Evolutionary conservation across 2,329 filamentous ascomycete genomes (phyloP).

Genomic region (Colletotrichum tabaci): DNA sequence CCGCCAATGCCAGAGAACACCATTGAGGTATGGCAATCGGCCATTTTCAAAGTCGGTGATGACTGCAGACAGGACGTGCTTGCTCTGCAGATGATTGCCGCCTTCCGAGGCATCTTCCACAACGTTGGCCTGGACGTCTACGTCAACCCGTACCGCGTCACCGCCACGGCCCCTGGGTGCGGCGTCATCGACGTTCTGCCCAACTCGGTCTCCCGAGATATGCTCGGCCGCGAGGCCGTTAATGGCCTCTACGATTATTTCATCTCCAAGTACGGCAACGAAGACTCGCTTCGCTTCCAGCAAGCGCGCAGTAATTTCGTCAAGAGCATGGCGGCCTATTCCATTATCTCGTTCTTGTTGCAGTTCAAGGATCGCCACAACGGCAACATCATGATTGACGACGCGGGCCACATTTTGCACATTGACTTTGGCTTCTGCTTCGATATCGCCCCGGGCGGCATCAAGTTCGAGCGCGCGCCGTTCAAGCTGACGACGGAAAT

Average conservation of each 20-base stretch:
- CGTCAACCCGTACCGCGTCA: constrained; percentile 97
- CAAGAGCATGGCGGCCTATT: constrained; percentile 99
- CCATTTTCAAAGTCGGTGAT: constrained; percentile 99
- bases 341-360: constrained; percentile 93
- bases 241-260: constrained; percentile 99
- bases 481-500: constrained; percentile 99
- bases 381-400: constrained; percentile 99
- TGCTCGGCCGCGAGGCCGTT: constrained; percentile 97
- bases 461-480: constrained; percentile 96
- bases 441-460: constrained; percentile 96
- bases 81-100: constrained; percentile 96
- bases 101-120: constrained; percentile 97
- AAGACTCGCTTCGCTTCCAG: constrained; percentile 95
- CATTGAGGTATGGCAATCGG: constrained; percentile 98
- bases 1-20: constrained; percentile 64
- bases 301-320: constrained; percentile 97
- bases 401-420: constrained; percentile 96
- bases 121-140: constrained; percentile 95
- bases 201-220: constrained; percentile 97
- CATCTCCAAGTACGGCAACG: constrained; percentile 95
- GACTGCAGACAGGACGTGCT: constrained; percentile 98
- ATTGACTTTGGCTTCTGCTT: constrained; percentile 99
- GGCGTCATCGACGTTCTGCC: constrained; percentile 98
- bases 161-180: constrained; percentile 95
- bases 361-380: constrained; percentile 99